Base-by-base conservation (phyloP, 2,329 filamentous ascomycete species). In the Neofusicoccum cordaticola region DNA sequence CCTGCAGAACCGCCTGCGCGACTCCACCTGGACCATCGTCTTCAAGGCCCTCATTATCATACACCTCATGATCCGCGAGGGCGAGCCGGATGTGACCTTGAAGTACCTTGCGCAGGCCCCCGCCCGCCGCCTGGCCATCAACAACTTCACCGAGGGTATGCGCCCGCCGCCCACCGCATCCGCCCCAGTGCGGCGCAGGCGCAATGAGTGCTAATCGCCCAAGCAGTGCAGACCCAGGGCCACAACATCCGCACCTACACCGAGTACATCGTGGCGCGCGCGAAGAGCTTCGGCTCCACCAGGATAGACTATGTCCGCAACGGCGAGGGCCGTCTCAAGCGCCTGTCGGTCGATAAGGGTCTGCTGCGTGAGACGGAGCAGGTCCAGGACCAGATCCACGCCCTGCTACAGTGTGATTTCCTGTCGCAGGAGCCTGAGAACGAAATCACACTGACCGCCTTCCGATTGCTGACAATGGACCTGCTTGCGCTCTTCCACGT, bases 1-100 rank as follows among this genome's bases (percentile, higher is more conserved):
- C 47, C 83, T 99, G 63, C 93, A 96, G 75, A 88, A 92, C 76
- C 88, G 95, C 61, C 80, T 99, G 69, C 90, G 93, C 75, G 95
- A 99, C 77, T 94, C 94, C 70, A 97, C 95, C 83, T 99, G 95
- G 95, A 99, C 95, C n/a, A 93, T 98, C 65, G 94, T 97, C 69
- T 97, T 97, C 88, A 99, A 99, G 83, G 90, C 92, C 71, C 83
- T 99, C 70, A 97, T 98, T 72, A 95, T 96, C 56, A 88, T 96
- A 52, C 95, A 99, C 77, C 82, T 98, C 67, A 98, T 99, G 95
- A 95, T 99, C 75, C 88, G 95, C 70, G 95, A 99, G 80, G 95
- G 95, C 62, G 90, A 93, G 68, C 88, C 90, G 39, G 92, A 98
- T 75, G 90, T 93, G 56, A 97, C 95, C 2, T 83, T 99, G 69